Percentiles rank a stretch among this genome's conserved stretches.
Evolutionary conservation across 306 rosid genomes (phyloP).

Genomic region (Quercus mongolica): DNA sequence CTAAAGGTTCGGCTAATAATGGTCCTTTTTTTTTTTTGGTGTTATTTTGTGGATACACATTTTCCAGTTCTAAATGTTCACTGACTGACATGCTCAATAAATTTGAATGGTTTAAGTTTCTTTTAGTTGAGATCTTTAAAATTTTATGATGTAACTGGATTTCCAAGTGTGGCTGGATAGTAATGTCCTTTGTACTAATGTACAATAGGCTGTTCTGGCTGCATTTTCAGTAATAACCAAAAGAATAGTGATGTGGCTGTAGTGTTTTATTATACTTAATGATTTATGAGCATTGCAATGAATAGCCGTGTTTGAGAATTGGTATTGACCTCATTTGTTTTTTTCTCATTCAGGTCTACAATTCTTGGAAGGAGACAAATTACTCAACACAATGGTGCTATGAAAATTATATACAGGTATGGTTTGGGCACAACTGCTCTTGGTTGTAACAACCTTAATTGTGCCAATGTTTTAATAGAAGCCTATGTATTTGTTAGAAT

Average conservation of each 20-base stretch:
- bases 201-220: neutral
- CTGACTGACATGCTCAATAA: conserved; percentile 1
- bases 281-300: neutral
- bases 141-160: neutral
- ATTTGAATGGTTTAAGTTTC: neutral
- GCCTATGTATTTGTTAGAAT: neutral
- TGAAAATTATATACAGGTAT: conserved; percentile 90
- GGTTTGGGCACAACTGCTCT: neutral
- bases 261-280: neutral
- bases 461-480: neutral
- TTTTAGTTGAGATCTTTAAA: neutral
- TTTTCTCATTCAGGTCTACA: conserved; percentile 55
- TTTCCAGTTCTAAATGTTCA: conserved; percentile 11
- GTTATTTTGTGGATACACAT: conserved; percentile 1
- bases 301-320: conserved; percentile 1
- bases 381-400: conserved; percentile 97
- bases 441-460: neutral
- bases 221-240: neutral
- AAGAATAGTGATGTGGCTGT: neutral
- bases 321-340: neutral
- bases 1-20: conserved; percentile 54
- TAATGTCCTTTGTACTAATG: neutral
- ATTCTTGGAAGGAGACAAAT: conserved; percentile 97
- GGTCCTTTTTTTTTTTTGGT: neutral
- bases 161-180: neutral